Conservation (phyloP, 148 eudicot species). For the Rheum nobile region DNA sequence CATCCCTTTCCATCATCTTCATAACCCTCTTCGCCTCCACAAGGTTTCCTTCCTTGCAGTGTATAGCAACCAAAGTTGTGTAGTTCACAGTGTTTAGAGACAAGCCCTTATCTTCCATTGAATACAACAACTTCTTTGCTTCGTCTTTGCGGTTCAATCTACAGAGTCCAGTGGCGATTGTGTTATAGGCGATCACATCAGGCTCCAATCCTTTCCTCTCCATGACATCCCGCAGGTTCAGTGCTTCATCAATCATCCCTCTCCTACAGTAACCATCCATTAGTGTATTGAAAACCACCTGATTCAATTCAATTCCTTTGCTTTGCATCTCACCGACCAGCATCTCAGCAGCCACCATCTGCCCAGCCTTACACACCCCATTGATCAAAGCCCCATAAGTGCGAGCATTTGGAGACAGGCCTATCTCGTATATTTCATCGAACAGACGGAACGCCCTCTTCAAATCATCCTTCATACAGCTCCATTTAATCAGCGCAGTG, state of each 20-base stretch:
- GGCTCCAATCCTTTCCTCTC: conserved; percentile 54
- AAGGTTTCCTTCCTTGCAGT: conserved; percentile 66
- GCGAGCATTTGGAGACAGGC: conserved; percentile 48
- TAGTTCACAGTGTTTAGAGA: conserved; percentile 39
- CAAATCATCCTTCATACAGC: conserved; percentile 38
- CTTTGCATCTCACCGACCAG: conserved; percentile 69
- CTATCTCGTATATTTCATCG: conserved; percentile 62
- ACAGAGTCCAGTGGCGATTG: conserved; percentile 54
- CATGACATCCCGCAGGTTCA: conserved; percentile 42
- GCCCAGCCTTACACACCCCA: conserved; percentile 69
- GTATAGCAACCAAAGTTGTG: conserved; percentile 54
- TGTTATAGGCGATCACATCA: conserved; percentile 46
- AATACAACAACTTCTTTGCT: conserved; percentile 45
- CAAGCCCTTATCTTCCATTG: conserved; percentile 63
- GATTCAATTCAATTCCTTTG: conserved; percentile 52
- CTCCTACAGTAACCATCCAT: conserved; percentile 63
- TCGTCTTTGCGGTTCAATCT: conserved; percentile 55
- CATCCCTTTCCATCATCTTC: conserved; percentile 49
- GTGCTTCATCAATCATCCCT: conserved; percentile 64
- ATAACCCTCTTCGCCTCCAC: conserved; percentile 56
- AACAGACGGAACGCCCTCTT: conserved; percentile 56
- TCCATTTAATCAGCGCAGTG: conserved; percentile 45
- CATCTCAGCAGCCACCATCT: conserved; percentile 56
- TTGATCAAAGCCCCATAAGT: conserved; percentile 64
- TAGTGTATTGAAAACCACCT: conserved; percentile 53